Percentiles rank a stretch among this genome's conserved stretches.
Conservation (phyloP, 2,329 filamentous ascomycete genomes). For the Botryotinia narcissicola region DNA sequence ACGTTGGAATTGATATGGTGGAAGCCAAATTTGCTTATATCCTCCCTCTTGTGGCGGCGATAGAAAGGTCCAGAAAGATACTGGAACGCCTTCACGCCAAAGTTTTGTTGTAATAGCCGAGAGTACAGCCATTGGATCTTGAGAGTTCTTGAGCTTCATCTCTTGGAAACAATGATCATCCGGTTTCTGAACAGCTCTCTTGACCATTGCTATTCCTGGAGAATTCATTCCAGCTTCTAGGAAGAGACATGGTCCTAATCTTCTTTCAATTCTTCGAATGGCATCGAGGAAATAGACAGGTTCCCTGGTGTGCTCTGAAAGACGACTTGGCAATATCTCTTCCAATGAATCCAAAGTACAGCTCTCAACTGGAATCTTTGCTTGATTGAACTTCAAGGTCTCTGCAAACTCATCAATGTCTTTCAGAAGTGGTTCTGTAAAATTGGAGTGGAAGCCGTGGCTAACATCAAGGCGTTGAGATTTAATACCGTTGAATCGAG, state of each 20-base stretch:
- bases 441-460: conserved; percentile 31
- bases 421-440: conserved; percentile 17
- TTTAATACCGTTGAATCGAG: conserved; percentile 29
- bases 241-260: conserved; percentile 26
- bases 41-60: background rate
- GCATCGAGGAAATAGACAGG: conserved; percentile 35
- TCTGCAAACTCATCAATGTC: conserved; percentile 5
- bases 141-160: conserved; percentile 24
- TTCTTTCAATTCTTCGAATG: conserved; percentile 29
- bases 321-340: background rate
- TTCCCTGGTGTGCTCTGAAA: conserved; percentile 31
- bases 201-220: conserved; percentile 38
- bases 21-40: conserved; percentile 21
- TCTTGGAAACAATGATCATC: conserved; percentile 26
- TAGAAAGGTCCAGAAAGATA: background rate
- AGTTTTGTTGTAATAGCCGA: background rate
- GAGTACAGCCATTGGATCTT: background rate
- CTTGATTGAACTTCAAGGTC: background rate
- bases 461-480: conserved; percentile 28
- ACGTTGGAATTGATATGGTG: conserved; percentile 42
- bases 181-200: conserved; percentile 28
- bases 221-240: conserved; percentile 39
- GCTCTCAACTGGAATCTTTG: conserved; percentile 21
- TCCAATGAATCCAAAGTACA: background rate
- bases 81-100: background rate